Conservation (phyloP, 768 basidiomycete genomes). For the Phaeolepiota aurea region DNA sequence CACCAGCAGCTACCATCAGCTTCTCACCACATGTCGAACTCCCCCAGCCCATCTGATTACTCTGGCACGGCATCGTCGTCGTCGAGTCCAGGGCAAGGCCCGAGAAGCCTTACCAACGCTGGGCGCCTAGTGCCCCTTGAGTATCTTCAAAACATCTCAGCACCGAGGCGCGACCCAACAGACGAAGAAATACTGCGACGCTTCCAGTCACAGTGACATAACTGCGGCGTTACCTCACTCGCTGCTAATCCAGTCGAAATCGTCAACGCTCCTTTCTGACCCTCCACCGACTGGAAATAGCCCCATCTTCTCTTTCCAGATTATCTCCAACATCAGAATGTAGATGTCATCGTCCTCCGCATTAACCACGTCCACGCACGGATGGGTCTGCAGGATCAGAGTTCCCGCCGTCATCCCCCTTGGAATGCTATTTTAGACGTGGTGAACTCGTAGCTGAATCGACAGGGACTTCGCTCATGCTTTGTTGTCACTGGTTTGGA, state of each 20-base stretch:
- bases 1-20: conserved; percentile 16
- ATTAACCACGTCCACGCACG: neutral
- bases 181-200: conserved; percentile 59
- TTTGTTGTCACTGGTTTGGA: too few species aligned
- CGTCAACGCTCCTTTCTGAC: neutral
- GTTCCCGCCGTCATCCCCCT: neutral
- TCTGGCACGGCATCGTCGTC: conserved; percentile 29
- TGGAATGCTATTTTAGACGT: neutral
- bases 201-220: conserved; percentile 28
- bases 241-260: neutral
- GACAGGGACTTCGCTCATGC: too few species aligned
- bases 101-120: conserved; percentile 14
- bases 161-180: conserved; percentile 48
- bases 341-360: neutral
- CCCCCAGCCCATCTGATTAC: conserved; percentile 20
- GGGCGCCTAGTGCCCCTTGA: conserved; percentile 53
- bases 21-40: conserved; percentile 16
- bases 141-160: conserved; percentile 47
- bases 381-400: neutral
- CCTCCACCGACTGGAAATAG: neutral
- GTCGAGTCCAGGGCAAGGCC: conserved; percentile 18
- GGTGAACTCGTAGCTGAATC: neutral
- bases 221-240: neutral
- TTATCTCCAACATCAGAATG: neutral
- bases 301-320: neutral